Conservation (phyloP, 2,329 filamentous ascomycete species). For the Gaeumannomyces tritici region DNA sequence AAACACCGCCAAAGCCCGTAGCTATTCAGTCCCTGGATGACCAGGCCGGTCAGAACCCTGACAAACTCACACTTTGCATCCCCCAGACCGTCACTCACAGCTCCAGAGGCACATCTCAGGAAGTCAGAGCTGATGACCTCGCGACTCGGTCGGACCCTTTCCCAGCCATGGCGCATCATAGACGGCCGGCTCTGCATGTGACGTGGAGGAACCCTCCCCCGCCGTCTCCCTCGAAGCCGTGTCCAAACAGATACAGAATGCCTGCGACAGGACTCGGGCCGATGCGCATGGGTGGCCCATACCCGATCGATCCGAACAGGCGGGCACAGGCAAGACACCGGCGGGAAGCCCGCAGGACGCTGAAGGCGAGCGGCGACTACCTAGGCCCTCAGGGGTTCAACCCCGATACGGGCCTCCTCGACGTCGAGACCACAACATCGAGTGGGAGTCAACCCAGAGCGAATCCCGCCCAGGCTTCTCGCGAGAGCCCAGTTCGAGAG, state of each 20-base stretch:
- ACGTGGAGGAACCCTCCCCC: not conserved
- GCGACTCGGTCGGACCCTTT: not conserved
- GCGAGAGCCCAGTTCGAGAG: not conserved
- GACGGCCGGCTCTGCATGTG: not conserved
- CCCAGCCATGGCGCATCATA: not conserved
- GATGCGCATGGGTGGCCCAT: not conserved
- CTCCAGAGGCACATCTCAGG: not conserved
- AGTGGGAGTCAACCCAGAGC: slow-evolving; percentile 5
- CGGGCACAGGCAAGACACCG: not conserved
- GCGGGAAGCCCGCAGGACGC: slow-evolving; percentile 22
- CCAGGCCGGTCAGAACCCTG: not conserved
- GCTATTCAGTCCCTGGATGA: not conserved
- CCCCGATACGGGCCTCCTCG: slow-evolving; percentile 36
- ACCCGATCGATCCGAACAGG: not conserved
- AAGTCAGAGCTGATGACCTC: not conserved
- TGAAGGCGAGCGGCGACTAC: slow-evolving; percentile 48
- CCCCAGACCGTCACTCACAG: not conserved
- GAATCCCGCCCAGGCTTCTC: not conserved
- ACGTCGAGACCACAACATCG: slow-evolving; percentile 39
- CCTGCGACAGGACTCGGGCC: not conserved
- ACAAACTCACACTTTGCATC: slow-evolving; percentile 1
- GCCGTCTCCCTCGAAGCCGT: not conserved
- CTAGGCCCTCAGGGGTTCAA: slow-evolving; percentile 50
- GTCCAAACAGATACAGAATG: not conserved
- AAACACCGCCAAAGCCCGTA: slow-evolving; percentile 7